Base-by-base conservation (phyloP, 768 basidiomycete genomes). In the Calocybe cyanea region DNA sequence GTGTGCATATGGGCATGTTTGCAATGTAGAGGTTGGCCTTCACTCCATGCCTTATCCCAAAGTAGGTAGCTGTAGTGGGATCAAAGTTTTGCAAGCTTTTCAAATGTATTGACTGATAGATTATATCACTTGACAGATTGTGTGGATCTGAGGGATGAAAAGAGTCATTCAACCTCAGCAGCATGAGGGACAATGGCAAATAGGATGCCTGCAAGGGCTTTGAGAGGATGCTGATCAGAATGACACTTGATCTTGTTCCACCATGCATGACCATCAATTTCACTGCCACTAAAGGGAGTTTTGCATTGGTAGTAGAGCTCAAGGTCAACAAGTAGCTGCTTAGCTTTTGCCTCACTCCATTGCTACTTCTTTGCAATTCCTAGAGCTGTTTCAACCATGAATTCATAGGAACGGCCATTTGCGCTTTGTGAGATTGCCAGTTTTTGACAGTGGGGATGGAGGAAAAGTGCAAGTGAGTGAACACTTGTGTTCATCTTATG, bases 391-490 rank as follows among this genome's bases (percentile, higher is more conserved):
- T 5, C 11, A 28, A 11, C 25, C 6, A 6, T 6, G 25, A 5
- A 11, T 28, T 5, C 11, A 11, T 6, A 5, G 11, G 25, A 28
- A 6, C 25, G 11, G 11, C 6, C 25, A 5, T 28, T 28, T 28
- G 25, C 25, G 11, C 6, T 6, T 11, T 28, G 25, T 5, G 5
- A 14, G 14, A 65, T 60, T 3, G 68, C 64, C 24, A 71, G 65
- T 45, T 59, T 62, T 20, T 57, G 50, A 48, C 65, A 71, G 17
- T 7, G 34, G 7, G 34, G 34, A 18, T 35, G 67, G 4, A 70
- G 57, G 41, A 61, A 70, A 0, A 71, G 53, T 0, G 64, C 56
- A 19, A 70, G 57, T 7, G 43, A 57, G 43, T 69, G 64, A 8
- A 60, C 19, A 25, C 58, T 48, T 2, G 61, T 70, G 43, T 66